phyloP scores from a whole-genome alignment of 495 filamentous ascomycete genomes.

The Penicillium herquei region DNA sequence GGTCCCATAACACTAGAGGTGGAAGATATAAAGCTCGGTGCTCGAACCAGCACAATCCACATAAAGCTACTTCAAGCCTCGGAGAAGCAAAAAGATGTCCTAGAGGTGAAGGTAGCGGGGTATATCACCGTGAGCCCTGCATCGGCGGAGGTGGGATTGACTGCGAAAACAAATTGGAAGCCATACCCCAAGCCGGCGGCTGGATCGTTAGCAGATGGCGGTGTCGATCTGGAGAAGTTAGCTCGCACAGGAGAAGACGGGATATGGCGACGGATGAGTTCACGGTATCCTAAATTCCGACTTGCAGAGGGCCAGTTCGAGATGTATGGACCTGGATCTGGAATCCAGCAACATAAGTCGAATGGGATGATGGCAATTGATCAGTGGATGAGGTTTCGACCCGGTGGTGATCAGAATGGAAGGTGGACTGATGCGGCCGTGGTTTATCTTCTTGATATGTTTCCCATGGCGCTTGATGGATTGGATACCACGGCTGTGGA shows the following conservation, averaged over 20 bases:
- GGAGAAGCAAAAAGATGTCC: constrained; percentile 19
- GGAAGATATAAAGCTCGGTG: constrained; percentile 70
- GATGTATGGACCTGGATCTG: constrained; percentile 53
- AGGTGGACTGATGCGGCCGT: constrained; percentile 55
- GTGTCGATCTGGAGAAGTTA: constrained; percentile 27
- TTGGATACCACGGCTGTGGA: constrained; percentile 29
- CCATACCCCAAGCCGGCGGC: constrained; percentile 47
- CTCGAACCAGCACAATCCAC: constrained; percentile 67
- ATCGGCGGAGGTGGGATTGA: constrained; percentile 55
- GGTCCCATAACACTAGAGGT: constrained; percentile 65
- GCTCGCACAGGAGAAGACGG: constrained; percentile 38
- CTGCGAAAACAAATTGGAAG: constrained; percentile 50
- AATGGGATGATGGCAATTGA: constrained; percentile 47
- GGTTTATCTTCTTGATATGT: constrained; percentile 63
- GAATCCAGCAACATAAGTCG: constrained; percentile 27
- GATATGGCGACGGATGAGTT: constrained; percentile 28
- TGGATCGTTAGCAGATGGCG: constrained; percentile 21
- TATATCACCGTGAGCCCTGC: constrained; percentile 70
- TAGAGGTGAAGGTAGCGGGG: constrained; percentile 60
- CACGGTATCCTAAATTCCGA: constrained; percentile 47
- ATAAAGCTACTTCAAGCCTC: constrained; percentile 56
- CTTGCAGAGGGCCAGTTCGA: constrained; percentile 54
- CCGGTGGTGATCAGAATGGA: constrained; percentile 36
- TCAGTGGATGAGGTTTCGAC: constrained; percentile 62
- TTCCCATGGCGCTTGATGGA: constrained; percentile 55